These are phyloP conservation scores for Colletotrichum shisoi DNA, from an alignment of 2,329 filamentous ascomycete genomes.

Conservation along the genomic window DNA sequence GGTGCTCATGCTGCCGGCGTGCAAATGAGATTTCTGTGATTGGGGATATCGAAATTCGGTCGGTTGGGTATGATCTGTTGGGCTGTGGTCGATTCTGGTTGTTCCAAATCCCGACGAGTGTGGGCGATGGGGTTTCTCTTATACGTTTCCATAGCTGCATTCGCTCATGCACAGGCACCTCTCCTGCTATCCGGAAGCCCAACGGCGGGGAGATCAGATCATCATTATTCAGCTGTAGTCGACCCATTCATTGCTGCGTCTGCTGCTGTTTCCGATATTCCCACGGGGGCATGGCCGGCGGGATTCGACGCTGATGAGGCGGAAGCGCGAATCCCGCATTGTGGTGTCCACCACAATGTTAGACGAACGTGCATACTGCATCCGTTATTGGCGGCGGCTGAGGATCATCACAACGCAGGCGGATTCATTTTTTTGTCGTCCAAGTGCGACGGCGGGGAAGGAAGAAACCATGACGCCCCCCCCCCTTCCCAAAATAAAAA, in stretches of 20 bases:
- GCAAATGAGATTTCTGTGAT: too few species aligned
- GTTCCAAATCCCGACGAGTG: background rate
- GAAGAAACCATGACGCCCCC: too few species aligned
- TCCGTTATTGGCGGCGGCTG: background rate
- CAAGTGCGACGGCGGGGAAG: background rate
- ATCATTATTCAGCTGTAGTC: background rate
- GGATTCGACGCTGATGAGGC: background rate
- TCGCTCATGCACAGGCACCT: background rate
- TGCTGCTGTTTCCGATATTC: background rate
- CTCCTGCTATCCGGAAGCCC: background rate
- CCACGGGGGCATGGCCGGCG: too few species aligned
- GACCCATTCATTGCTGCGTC: background rate
- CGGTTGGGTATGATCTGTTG: background rate
- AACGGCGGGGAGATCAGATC: background rate
- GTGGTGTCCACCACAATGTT: background rate
- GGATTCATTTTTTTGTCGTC: too few species aligned
- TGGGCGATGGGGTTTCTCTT: background rate
- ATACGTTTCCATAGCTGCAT: background rate
- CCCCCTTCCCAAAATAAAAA: background rate
- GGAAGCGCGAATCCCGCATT: background rate
- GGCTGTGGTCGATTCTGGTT: background rate
- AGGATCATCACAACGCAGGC: too few species aligned
- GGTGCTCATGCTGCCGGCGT: conserved; percentile 14
- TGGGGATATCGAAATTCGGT: background rate
- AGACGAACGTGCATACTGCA: conserved; percentile 6